These are phyloP conservation scores for Melastoma candidum DNA, from an alignment of 441 rosid genomes.

Conservation along the genomic window DNA sequence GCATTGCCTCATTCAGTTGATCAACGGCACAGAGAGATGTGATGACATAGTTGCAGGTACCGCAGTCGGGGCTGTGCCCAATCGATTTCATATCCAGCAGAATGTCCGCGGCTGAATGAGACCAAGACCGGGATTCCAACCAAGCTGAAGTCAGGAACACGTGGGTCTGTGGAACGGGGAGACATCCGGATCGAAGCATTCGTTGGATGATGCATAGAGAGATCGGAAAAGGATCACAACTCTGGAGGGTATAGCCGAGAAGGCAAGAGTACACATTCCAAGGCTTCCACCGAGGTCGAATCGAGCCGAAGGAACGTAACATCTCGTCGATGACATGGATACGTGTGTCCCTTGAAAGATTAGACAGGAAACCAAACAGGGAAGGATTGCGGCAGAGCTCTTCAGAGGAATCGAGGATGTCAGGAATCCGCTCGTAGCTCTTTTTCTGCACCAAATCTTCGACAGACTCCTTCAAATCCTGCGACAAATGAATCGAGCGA, in stretches of 20 bases:
- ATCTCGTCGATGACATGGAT: constrained; percentile 25
- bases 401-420: constrained; percentile 35
- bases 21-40: constrained; percentile 65
- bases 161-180: constrained; percentile 46
- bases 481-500: constrained; percentile 26
- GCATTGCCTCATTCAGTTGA: constrained; percentile 50
- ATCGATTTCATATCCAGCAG: constrained; percentile 47
- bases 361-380: constrained; percentile 61
- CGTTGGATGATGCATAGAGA: constrained; percentile 59
- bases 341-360: constrained; percentile 18
- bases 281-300: constrained; percentile 36
- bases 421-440: constrained; percentile 47
- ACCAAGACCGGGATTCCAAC: constrained; percentile 29
- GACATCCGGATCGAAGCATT: constrained; percentile 62
- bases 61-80: constrained; percentile 59
- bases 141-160: constrained; percentile 57
- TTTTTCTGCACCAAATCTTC: constrained; percentile 47
- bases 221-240: constrained; percentile 43
- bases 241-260: constrained; percentile 55
- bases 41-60: constrained; percentile 53
- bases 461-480: constrained; percentile 35
- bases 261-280: constrained; percentile 41
- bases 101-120: constrained; percentile 29
- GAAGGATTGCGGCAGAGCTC: constrained; percentile 30
- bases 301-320: too few species aligned